These are phyloP conservation scores for Pythium brachiatum DNA, from an alignment of 352 stramenopile species.

Conservation along the genomic window DNA sequence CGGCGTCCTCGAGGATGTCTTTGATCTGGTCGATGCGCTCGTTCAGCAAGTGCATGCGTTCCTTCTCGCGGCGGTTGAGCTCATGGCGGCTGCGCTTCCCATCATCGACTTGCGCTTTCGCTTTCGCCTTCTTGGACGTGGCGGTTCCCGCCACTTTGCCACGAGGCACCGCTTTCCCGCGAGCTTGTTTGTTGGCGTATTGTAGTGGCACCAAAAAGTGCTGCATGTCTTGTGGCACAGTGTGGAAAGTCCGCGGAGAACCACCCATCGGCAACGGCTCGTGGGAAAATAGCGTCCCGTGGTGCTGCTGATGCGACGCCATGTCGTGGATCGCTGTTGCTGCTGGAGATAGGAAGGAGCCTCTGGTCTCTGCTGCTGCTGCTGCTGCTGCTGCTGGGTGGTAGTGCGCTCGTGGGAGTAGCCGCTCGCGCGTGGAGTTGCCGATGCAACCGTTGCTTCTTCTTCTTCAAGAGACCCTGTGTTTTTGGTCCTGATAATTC, in stretches of 20 bases:
- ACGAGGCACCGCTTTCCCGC: not conserved
- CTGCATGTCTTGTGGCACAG: not conserved
- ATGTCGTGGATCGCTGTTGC: not conserved
- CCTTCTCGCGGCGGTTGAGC: constrained; percentile 79
- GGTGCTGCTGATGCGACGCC: not conserved
- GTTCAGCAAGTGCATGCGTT: constrained; percentile 85
- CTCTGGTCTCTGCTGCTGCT: not conserved
- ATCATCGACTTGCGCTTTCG: no score
- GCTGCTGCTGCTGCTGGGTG: not conserved
- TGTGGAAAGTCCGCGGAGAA: not conserved
- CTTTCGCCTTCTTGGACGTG: not conserved
- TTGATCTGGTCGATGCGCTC: constrained; percentile 57
- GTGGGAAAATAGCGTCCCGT: not conserved
- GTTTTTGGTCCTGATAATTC: not conserved
- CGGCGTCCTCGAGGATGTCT: constrained; percentile 20
- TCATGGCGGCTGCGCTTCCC: constrained; percentile 58
- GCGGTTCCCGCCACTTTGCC: not conserved
- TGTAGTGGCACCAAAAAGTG: not conserved
- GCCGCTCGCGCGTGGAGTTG: not conserved
- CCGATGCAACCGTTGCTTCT: not conserved
- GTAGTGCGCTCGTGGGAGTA: not conserved
- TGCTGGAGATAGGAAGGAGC: not conserved
- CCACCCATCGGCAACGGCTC: constrained; percentile 2
- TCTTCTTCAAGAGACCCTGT: not conserved
- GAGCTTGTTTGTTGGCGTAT: not conserved